Conservation (phyloP, 441 rosid species). For the Iberis amara region DNA sequence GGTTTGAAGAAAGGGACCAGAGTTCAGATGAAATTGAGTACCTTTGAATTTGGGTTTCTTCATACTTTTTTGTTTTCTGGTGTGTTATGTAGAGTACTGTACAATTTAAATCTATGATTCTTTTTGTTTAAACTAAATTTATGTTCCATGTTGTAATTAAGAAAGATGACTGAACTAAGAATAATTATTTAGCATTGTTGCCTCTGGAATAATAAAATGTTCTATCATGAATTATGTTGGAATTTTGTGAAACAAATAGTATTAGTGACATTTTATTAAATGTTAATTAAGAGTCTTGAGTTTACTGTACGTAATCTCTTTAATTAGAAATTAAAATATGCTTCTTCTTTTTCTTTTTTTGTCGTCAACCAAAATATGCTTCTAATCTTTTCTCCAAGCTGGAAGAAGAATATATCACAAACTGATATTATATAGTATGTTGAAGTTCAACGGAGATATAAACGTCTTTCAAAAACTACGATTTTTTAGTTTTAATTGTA, state of each 20-base stretch:
- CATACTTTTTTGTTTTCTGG: constrained; percentile 11
- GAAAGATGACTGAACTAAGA: neutral
- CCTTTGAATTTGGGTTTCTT: constrained; percentile 30
- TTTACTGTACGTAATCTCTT: constrained; percentile 25
- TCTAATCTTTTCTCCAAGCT: neutral
- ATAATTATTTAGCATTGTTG: constrained; percentile 14
- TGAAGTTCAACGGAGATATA: too few species aligned
- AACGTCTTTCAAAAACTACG: too few species aligned
- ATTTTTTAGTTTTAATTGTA: too few species aligned
- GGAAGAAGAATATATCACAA: constrained; percentile 6
- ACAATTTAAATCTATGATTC: neutral
- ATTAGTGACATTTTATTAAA: neutral
- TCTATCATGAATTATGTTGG: constrained; percentile 1
- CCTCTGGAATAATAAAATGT: constrained; percentile 17
- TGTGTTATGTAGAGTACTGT: constrained; percentile 10
- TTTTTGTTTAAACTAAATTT: neutral
- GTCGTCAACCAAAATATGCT: constrained; percentile 3
- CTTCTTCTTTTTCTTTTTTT: too few species aligned
- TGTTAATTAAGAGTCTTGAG: constrained; percentile 19
- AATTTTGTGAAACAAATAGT: neutral
- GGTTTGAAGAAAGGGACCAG: constrained; percentile 24
- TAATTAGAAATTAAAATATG: neutral
- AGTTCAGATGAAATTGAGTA: constrained; percentile 28
- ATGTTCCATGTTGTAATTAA: constrained; percentile 8
- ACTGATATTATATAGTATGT: too few species aligned